phyloP scores from a whole-genome alignment of 177 flowering plant genomes.

The Vitis hybrid region DNA sequence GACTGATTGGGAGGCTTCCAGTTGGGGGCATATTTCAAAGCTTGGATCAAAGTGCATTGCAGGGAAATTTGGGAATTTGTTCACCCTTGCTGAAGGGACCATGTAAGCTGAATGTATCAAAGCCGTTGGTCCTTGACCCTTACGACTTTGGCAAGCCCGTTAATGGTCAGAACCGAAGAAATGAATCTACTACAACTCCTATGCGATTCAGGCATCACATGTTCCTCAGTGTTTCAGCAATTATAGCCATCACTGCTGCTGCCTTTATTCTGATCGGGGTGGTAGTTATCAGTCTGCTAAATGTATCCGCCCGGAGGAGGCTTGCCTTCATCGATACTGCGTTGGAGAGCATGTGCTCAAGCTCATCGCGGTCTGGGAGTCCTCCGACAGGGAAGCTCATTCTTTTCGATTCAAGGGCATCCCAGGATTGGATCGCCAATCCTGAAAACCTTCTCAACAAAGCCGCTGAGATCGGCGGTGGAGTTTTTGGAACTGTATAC shows the following conservation, averaged over 20 bases:
- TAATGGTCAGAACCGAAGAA: slow-evolving; percentile 17
- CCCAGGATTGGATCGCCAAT: slow-evolving; percentile 37
- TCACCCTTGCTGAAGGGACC: slow-evolving; percentile 86
- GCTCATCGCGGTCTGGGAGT: slow-evolving; percentile 55
- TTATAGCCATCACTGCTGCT: slow-evolving; percentile 81
- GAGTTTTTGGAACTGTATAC: slow-evolving; percentile 85
- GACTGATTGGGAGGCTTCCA: slow-evolving; percentile 80
- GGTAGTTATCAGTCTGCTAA: slow-evolving; percentile 59
- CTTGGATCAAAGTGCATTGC: slow-evolving; percentile 65
- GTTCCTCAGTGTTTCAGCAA: slow-evolving; percentile 81
- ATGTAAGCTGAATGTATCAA: slow-evolving; percentile 76
- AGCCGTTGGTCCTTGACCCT: slow-evolving; percentile 91
- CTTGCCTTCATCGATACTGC: slow-evolving; percentile 61
- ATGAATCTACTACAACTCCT: slow-evolving; percentile 17
- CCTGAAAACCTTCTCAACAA: slow-evolving; percentile 67
- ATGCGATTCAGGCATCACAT: slow-evolving; percentile 28
- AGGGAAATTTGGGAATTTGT: slow-evolving; percentile 87
- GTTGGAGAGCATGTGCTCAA: slow-evolving; percentile 78
- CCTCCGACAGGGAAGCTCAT: slow-evolving; percentile 61
- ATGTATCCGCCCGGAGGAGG: slow-evolving; percentile 64
- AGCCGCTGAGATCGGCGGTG: slow-evolving; percentile 79
- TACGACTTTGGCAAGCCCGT: slow-evolving; percentile 40
- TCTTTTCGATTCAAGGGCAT: slow-evolving; percentile 55
- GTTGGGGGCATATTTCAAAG: slow-evolving; percentile 57
- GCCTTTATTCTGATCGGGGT: slow-evolving; percentile 67